Evolutionary conservation across 1,284 basidiomycete species (phyloP), one percentile per base, ranked within the genome.

Genomic region (Microbotryomycetes sp.): DNA sequence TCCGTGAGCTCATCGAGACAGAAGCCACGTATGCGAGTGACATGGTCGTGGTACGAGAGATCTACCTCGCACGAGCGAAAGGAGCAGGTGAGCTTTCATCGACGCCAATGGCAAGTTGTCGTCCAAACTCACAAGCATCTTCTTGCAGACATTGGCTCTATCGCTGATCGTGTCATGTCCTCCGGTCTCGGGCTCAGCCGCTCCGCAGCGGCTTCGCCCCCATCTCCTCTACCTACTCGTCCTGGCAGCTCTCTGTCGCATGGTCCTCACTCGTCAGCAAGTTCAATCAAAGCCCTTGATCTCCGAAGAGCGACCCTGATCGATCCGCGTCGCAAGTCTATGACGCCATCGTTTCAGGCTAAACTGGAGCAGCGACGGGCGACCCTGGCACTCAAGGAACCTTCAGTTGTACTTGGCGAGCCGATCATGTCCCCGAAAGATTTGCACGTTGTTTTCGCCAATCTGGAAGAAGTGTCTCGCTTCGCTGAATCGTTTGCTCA

Each of bases 371-470:
- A 48, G 25, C 36, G 54, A 3, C 42, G 54, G 14, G 26, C 42
- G 12, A 30, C 42, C 3, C 45, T 29, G n/a, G 31, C 22, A 50
- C 29, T 49, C n/a, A 23, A 45, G 19, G 48, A 49, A 15, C 58
- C 57, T 42, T 47, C 30, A 7, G 56, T 52, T 12, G 48, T 46
- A 49, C 51, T 66, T 12, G 57, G 68, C 19, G 58, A 70, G 54
- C 62, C 73, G 22, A 72, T 74, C 19, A 65, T 78, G 59, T 70
- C 66, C 22, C 50, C 70, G 4, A 64, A 66, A 30, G 77, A 78
- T 58, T 69, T 77, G 14, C 70, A 73, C 50, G 65, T 74, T 59
- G 68, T 78, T 42, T 78, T 78, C 60, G 73, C 74, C 5, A 76
- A 77, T 50, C 66, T 78, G 7, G 76, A 77, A 54, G 67, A 72